Evolutionary conservation across 202 grass and related monocot species (phyloP), one percentile per base, ranked within the genome.

Genomic region (Carex arenaria): DNA sequence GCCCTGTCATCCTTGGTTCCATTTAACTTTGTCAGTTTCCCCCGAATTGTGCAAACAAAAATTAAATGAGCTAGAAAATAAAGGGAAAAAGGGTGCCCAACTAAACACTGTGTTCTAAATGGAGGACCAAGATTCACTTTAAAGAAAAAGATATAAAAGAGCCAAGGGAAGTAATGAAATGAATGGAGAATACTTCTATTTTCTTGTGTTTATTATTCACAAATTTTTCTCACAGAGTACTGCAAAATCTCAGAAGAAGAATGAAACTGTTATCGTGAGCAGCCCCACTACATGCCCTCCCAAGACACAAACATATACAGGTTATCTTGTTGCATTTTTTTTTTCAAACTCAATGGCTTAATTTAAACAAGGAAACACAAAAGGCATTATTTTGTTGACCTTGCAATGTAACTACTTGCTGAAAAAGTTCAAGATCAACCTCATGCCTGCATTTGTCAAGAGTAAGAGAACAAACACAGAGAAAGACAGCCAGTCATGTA

Each of bases 391-490:
- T 26, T 76, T 32, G 1, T 55, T 56, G 23, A 67, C 36, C 15
- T 13, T 8, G 22, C 30, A 20, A 61, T 20, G 38, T 67, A 49
- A 81, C 40, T 7, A 51, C 36, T 82, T 82, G 61, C 79, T 52
- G 61, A 13, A 86, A 68, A 80, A 84, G 84, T 80, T 82, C 70
- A 84, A 72, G 72, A 79, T 86, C 56, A 64, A 3, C 31, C 73
- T 53, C 54, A 85, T 85, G 83, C 91, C 88, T 80, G 80, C 86
- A 77, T 97, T 97, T 77, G 72, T 67, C 30, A 91, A 84, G 87
- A 82, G 32, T 38, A 90, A 90, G 87, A 36, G 57, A 52, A 67
- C 55, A 71, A 74, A 77, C 10, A 72, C 72, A 85, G 61, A 69
- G 31, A 92, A 87, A 56, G 77, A 40, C 56, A 51, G 17, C 80